Evolutionary conservation across 768 basidiomycete genomes (phyloP).

Genomic region (Tylopilus intermedius): DNA sequence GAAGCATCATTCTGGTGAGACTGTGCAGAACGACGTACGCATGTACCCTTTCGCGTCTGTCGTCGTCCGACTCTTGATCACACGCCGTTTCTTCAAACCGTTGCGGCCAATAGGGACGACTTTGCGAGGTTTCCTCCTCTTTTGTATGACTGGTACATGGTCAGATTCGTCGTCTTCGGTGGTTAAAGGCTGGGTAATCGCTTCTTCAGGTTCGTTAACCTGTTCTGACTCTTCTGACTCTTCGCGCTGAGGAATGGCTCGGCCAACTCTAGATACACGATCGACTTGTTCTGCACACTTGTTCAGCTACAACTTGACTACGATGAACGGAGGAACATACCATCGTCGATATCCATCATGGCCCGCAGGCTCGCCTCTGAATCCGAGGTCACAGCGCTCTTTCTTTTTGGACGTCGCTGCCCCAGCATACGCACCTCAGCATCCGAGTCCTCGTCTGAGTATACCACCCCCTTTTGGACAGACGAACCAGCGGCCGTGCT

Average conservation of each 20-base stretch:
- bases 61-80: constrained; percentile 52
- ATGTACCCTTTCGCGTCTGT: constrained; percentile 69
- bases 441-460: constrained; percentile 58
- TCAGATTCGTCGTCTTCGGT: constrained; percentile 29
- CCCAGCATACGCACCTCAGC: constrained; percentile 27
- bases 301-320: constrained; percentile 15
- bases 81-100: constrained; percentile 68
- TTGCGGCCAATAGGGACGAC: constrained; percentile 71
- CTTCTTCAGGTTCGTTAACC: constrained; percentile 29
- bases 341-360: constrained; percentile 78
- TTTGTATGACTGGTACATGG: constrained; percentile 31
- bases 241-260: constrained; percentile 14
- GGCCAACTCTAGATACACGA: constrained; percentile 15
- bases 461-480: constrained; percentile 43
- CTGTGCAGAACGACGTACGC: constrained; percentile 40
- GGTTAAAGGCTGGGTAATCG: constrained; percentile 19
- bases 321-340: constrained; percentile 35
- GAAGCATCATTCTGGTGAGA: neutral
- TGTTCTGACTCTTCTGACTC: constrained; percentile 26
- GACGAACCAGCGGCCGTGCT: constrained; percentile 11
- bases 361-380: constrained; percentile 44
- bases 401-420: constrained; percentile 29
- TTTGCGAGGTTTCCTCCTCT: constrained; percentile 46
- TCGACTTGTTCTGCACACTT: constrained; percentile 22
- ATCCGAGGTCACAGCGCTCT: constrained; percentile 38